Percentiles rank a stretch among this genome's conserved stretches.
phyloP scores from a whole-genome alignment of 345 rosid species.

The Trapa bicornis region DNA sequence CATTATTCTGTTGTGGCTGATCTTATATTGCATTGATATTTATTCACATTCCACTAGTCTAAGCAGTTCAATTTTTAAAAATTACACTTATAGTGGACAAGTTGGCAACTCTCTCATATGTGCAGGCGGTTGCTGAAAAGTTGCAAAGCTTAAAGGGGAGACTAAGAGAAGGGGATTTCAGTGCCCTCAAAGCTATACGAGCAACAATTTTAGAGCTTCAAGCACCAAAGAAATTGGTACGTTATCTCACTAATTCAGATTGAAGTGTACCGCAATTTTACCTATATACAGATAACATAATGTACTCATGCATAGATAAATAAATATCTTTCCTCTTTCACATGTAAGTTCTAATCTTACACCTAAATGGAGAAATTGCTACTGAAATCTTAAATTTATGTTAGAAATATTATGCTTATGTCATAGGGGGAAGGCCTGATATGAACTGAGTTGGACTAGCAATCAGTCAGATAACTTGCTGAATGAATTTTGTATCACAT shows the following conservation, averaged over 20 bases:
- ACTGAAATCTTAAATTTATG: neutral
- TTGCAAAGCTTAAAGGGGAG: constrained; percentile 51
- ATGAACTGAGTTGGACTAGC: neutral
- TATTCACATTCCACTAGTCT: neutral
- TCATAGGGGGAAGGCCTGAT: neutral
- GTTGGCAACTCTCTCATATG: constrained; percentile 9
- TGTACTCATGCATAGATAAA: neutral
- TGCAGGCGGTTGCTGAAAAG: constrained; percentile 56
- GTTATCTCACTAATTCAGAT: constrained; percentile 8
- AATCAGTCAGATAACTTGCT: neutral
- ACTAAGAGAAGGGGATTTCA: constrained; percentile 44
- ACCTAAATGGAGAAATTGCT: neutral
- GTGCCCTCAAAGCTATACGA: constrained; percentile 60
- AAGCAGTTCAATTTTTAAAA: neutral
- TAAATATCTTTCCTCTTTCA: too few species aligned
- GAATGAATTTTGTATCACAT: neutral
- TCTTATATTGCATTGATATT: neutral
- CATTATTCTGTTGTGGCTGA: constrained; percentile 8
- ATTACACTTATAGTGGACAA: constrained; percentile 2
- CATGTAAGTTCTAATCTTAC: too few species aligned
- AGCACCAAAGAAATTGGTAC: constrained; percentile 71
- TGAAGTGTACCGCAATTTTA: neutral
- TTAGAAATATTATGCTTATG: neutral
- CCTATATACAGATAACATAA: neutral
- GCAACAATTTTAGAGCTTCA: constrained; percentile 51